Evolutionary conservation across 192 early-diverging fungal species (phyloP), one percentile per base, ranked within the genome.

Genomic region (Coemansia sp.): DNA sequence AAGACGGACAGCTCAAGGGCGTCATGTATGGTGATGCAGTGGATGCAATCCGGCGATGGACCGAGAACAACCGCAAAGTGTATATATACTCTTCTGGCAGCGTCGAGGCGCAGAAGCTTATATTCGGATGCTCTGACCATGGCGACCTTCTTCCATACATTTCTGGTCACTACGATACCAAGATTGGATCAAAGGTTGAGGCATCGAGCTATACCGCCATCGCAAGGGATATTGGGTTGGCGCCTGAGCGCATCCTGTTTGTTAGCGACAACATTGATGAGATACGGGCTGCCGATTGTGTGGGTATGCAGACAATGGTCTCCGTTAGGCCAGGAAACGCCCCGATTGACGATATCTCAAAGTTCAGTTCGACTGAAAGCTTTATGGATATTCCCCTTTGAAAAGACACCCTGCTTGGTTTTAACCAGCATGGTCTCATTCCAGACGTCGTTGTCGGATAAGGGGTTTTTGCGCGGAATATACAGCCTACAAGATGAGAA

Each of bases 61-160:
- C 67, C 22, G 50, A 72, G 17, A 57, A 64, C 5, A 84, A 82
- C 23, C 80, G 84, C 41, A 82, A 81, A 61, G 83, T 98, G 41
- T 97, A 89, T 67, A 97, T 99, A 33, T 99, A 98, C 84, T 97
- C 95, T 27, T 97, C 95, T 61, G 97, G 97, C 10, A 95, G 93
- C 48, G 84, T 99, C 5, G 75, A 82, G 34, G 97, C 95, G 0
- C 97, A 99, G 61, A 98, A 98, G 75, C 82, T 97, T 11, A 72
- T 99, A 9, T 97, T 99, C 79, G 87, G 88, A 14, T 87, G 84
- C 65, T 89, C 88, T 3, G 85, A 89, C 36, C 84, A 92, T 44
- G 95, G 94, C 14, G 82, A 96, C 55, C 54, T 98, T 42, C 75
- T 86, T 23, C 65, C 19, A 79, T 88, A 85, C 66, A 87, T 99